These are phyloP conservation scores for Waltergamsia citrina DNA, from an alignment of 2,329 filamentous ascomycete species.

Conservation along the genomic window DNA sequence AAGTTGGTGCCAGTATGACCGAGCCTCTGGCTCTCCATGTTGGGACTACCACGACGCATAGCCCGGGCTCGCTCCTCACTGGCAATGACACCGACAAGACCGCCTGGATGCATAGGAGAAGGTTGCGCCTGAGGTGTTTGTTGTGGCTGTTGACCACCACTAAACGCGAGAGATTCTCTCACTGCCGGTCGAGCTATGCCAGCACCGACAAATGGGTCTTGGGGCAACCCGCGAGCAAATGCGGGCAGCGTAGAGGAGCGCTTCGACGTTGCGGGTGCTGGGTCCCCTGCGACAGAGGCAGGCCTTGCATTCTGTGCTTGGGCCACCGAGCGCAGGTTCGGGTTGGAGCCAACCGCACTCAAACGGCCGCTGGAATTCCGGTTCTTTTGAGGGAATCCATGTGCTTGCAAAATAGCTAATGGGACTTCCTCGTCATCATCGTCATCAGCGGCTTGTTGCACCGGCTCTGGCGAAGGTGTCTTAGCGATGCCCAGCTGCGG, in stretches of 20 bases:
- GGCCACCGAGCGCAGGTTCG: constrained; percentile 53
- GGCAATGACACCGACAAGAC: constrained; percentile 81
- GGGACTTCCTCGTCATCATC: constrained; percentile 90
- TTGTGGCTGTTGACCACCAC: constrained; percentile 27
- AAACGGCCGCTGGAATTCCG: constrained; percentile 65
- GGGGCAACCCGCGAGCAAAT: constrained; percentile 73
- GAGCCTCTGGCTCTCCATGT: constrained; percentile 41
- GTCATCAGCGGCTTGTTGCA: constrained; percentile 51
- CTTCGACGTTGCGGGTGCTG: constrained; percentile 14
- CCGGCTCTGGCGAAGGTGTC: constrained; percentile 22
- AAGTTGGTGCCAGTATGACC: constrained; percentile 28
- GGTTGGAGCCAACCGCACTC: constrained; percentile 53
- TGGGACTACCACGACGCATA: constrained; percentile 69
- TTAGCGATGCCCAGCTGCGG: constrained; percentile 42
- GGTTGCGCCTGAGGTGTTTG: constrained; percentile 17
- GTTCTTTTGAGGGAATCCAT: constrained; percentile 76
- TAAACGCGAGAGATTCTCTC: constrained; percentile 66
- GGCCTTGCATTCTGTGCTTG: constrained; percentile 42
- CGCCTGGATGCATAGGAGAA: constrained; percentile 53
- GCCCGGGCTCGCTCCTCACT: constrained; percentile 73
- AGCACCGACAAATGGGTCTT: constrained; percentile 77
- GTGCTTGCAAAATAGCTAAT: constrained; percentile 75
- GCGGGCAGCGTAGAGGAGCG: constrained; percentile 52
- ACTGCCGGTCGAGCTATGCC: constrained; percentile 63
- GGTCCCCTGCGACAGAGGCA: constrained; percentile 48